Conservation (phyloP, 2,329 filamentous ascomycete genomes). For the Leptographium wingfieldii region DNA sequence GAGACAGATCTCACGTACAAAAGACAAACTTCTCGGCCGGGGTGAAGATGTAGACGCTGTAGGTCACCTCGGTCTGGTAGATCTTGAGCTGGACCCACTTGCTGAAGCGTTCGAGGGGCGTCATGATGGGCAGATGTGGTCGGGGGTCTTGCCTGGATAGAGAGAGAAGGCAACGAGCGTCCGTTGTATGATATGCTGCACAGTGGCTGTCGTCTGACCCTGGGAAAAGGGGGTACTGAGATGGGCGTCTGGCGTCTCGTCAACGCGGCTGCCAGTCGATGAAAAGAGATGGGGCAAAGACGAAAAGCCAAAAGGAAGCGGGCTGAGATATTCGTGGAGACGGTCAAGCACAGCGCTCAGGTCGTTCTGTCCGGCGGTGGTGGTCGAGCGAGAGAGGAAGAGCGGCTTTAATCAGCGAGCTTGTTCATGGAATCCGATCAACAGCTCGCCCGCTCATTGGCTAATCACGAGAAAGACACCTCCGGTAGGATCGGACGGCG, state of each 20-base stretch:
- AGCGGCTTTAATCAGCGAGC: no score
- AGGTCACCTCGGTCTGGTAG: constrained; percentile 97
- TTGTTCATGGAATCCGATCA: no score
- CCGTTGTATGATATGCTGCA: neutral
- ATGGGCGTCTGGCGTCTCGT: no score
- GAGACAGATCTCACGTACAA: constrained; percentile 47
- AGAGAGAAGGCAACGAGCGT: neutral
- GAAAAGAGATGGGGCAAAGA: no score
- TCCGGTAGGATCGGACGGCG: neutral
- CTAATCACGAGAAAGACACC: neutral
- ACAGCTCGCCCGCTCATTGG: no score
- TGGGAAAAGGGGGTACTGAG: no score
- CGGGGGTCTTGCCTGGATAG: neutral
- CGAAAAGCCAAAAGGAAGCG: no score
- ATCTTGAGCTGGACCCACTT: constrained; percentile 89
- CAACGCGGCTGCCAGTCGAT: no score
- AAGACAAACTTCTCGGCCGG: constrained; percentile 94
- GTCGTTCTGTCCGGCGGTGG: no score
- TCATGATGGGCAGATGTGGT: constrained; percentile 20
- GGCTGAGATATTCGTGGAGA: no score
- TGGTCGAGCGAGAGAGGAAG: no score
- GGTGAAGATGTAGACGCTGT: constrained; percentile 93
- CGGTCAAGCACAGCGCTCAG: no score
- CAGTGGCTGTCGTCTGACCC: neutral
- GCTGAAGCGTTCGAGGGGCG: constrained; percentile 42